phyloP scores from a whole-genome alignment of 2,329 filamentous ascomycete genomes.

The Colletotrichum camelliae region DNA sequence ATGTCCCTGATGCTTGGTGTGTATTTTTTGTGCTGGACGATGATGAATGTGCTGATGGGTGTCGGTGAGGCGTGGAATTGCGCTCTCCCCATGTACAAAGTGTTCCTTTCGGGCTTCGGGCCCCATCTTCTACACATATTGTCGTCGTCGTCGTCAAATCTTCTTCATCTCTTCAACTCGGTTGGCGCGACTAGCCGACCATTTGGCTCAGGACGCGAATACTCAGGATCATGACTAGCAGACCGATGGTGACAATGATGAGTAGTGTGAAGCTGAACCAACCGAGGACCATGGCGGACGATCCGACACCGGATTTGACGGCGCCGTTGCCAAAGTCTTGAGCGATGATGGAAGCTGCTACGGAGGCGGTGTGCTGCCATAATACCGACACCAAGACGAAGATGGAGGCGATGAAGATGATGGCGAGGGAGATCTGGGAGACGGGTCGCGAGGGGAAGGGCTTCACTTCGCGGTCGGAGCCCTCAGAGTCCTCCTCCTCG shows the following conservation, averaged over 20 bases:
- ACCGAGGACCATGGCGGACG: slow-evolving; percentile 92
- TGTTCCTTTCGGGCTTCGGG: not conserved
- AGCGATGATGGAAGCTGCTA: slow-evolving; percentile 91
- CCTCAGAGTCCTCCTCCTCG: slow-evolving; percentile 81
- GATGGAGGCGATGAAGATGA: slow-evolving; percentile 82
- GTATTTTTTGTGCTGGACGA: slow-evolving; percentile 2
- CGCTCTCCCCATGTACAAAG: slow-evolving; percentile 3
- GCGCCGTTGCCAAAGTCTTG: slow-evolving; percentile 92
- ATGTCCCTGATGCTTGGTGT: slow-evolving; percentile 16
- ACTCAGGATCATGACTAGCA: slow-evolving; percentile 96
- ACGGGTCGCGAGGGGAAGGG: slow-evolving; percentile 92
- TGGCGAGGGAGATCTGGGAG: slow-evolving; percentile 88
- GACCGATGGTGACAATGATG: slow-evolving; percentile 92
- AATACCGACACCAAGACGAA: slow-evolving; percentile 78
- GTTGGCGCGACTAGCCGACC: slow-evolving; percentile 30
- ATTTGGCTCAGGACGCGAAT: slow-evolving; percentile 78
- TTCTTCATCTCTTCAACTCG: not conserved
- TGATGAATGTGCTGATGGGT: slow-evolving; percentile 1
- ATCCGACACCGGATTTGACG: slow-evolving; percentile 87
- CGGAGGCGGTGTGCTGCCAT: slow-evolving; percentile 95
- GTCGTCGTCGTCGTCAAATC: not conserved
- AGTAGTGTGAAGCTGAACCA: slow-evolving; percentile 96
- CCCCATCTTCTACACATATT: slow-evolving; percentile 2
- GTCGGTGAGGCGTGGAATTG: not conserved
- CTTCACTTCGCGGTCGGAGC: slow-evolving; percentile 89